Percentiles rank a stretch among this genome's conserved stretches.
phyloP scores from a whole-genome alignment of 2,329 filamentous ascomycete species.

The Fusarium oxysporum region DNA sequence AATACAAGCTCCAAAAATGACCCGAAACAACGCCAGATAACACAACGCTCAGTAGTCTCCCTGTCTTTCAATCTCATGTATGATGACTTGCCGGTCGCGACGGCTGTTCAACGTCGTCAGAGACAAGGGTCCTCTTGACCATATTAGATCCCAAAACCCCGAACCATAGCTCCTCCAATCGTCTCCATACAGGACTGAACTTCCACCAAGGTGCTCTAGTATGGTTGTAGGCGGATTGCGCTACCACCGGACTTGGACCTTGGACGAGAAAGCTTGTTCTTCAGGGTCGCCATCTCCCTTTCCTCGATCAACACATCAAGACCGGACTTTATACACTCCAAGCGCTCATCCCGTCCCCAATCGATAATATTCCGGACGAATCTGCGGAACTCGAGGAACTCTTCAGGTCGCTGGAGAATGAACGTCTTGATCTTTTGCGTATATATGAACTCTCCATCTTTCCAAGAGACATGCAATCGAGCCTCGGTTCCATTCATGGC shows the following conservation, averaged over 20 bases:
- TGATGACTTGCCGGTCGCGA: background rate
- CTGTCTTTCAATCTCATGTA: background rate
- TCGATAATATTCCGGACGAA: slow-evolving; percentile 53
- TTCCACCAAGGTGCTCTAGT: background rate
- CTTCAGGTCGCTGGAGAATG: slow-evolving; percentile 43
- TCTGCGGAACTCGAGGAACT: slow-evolving; percentile 49
- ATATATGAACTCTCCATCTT: background rate
- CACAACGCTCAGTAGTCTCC: fast-evolving
- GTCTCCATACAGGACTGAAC: no score
- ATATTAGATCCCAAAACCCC: fast-evolving
- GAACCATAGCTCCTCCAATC: background rate
- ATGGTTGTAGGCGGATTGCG: fast-evolving
- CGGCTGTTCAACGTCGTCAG: background rate
- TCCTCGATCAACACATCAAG: slow-evolving; percentile 12
- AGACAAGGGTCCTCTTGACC: fast-evolving
- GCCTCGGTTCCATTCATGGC: slow-evolving; percentile 51
- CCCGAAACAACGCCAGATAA: background rate
- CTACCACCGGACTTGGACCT: background rate
- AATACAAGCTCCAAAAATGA: no score
- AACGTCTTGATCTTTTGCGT: slow-evolving; percentile 42
- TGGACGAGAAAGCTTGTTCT: background rate
- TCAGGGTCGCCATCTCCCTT: background rate
- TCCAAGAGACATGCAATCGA: slow-evolving; percentile 51
- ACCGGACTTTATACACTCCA: slow-evolving; percentile 43
- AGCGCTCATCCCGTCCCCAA: slow-evolving; percentile 47